Evolutionary conservation across 257 asterid species (phyloP).

Genomic region (Rauvolfia tetraphylla): DNA sequence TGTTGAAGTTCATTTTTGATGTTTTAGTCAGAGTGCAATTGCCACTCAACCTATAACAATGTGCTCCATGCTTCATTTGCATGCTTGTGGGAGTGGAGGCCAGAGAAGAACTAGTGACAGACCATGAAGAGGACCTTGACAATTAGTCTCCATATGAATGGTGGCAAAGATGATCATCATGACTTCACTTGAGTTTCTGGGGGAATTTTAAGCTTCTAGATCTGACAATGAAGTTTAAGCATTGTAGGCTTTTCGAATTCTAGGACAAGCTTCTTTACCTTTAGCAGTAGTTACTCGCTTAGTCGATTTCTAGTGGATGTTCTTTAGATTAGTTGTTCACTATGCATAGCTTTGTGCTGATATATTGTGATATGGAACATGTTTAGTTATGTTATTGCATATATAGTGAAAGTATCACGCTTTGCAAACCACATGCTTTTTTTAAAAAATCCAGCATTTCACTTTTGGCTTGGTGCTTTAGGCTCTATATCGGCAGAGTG

Average conservation of each 20-base stretch:
- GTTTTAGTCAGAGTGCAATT: neutral
- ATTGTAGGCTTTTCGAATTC: neutral
- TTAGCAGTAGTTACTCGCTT: neutral
- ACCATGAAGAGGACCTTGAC: neutral
- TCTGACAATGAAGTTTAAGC: neutral
- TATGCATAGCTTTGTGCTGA: too few species aligned
- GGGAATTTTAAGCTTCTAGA: too few species aligned
- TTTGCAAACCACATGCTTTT: neutral
- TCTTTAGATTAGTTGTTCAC: neutral
- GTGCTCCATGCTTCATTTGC: too few species aligned
- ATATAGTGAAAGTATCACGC: neutral
- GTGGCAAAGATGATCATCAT: neutral
- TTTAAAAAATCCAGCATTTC: neutral
- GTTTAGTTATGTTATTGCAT: neutral
- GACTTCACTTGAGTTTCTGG: too few species aligned
- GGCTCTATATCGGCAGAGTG: neutral
- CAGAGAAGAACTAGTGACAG: neutral
- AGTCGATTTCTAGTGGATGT: neutral
- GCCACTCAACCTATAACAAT: too few species aligned
- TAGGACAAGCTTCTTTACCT: neutral
- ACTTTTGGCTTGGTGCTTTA: neutral
- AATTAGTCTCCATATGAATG: neutral
- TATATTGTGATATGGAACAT: neutral
- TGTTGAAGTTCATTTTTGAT: neutral
- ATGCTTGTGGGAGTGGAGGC: neutral